Evolutionary conservation across 805 yeast species (phyloP), one percentile per base, ranked within the genome.

Genomic region (Ogataea dorogensis): DNA sequence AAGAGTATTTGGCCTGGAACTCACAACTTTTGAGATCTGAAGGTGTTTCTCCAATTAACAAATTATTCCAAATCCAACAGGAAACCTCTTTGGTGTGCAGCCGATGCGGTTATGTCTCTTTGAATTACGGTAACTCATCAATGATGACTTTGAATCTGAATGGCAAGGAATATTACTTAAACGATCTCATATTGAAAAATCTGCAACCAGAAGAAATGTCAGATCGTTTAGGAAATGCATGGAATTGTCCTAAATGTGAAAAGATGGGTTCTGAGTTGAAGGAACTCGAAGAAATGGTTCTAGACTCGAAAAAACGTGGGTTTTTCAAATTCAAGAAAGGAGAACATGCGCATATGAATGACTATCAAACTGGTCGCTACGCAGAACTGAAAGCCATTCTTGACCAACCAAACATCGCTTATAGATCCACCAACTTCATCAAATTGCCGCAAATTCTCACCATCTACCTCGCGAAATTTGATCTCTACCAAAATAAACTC

Each of bases 221-320:
- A n/a, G 67, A 70, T 6, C 82, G 53, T 20, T 40, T 86, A 17
- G 89, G 80, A 5, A 83, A 84, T 59, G 86, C 93, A 1, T 84
- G 94, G 94, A 75, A 80, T 45, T 84, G 94, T 64, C 89, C 93
- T 6, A 74, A 77, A 36, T 84, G 94, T 62, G 60, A 58, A 34
- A 61, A 71, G 41, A 28, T 46, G 30, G 19, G 38, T 48, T 55
- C 43, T 40, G 49, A 39, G 38, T 33, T 21, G 46, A 40, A 25
- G 46, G 34, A 31, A 26, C 32, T 37, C 46, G 57, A 32, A 30
- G 38, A 31, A 2, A 17, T 17, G 45, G 22, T 32, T 8, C 27
- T 22, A 9, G 27, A 25, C 9, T 16, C 27, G 9, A 48, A 39
- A 33, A 44, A 49, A 63, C 49, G 58, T 50, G 54, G 46, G 54